Base-by-base conservation (phyloP, 306 rosid genomes). In the Ormosia semicastrata region DNA sequence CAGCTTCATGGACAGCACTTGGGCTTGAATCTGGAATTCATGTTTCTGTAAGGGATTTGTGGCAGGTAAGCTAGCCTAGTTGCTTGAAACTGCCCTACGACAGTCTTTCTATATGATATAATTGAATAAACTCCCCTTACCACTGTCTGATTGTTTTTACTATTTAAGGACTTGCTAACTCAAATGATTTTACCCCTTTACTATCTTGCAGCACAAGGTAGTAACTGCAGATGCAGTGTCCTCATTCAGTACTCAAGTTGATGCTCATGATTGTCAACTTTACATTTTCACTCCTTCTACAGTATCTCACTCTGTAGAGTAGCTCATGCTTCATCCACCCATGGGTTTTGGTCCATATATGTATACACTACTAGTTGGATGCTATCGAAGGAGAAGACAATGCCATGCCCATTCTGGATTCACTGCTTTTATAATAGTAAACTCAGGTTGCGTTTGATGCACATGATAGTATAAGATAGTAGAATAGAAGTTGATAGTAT, bases 31-130 rank as follows among this genome's bases (percentile, higher is more conserved):
- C 96, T 32, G 62, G 89, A 66, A 36, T 85, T 66, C 77, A 24
- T 40, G 94, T 93, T 82, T 85, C 97, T 13, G 76, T 95, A 29
- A 92, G 94, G 84, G 96, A 95, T 81, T 77, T 95, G 88, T 95
- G 99, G 99, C 90, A 88, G 98, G 99, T 95, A 68, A 83, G 81
- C 82, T 75, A 46, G 15, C 70, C 79, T 50, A 71, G 49, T 46
- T 70, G 39, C 36, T 18, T 67, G 41, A 46, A 68, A 83, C 66
- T 39, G 40, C 81, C 34, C 33, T 6, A 63, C 39, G 29, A 15
- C 30, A 75, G 7, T 64, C 24, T 71, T 75, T 70, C 50, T 37
- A 12, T 57, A 66, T 29, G 8, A 47, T 82, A 17, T 32, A 39
- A 8, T 50, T 60, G n/a, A 60, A 76, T 69, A 82, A 46, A 58